These are phyloP conservation scores for Penicillium janthinellum DNA, from an alignment of 2,329 filamentous ascomycete species.

Conservation along the genomic window DNA sequence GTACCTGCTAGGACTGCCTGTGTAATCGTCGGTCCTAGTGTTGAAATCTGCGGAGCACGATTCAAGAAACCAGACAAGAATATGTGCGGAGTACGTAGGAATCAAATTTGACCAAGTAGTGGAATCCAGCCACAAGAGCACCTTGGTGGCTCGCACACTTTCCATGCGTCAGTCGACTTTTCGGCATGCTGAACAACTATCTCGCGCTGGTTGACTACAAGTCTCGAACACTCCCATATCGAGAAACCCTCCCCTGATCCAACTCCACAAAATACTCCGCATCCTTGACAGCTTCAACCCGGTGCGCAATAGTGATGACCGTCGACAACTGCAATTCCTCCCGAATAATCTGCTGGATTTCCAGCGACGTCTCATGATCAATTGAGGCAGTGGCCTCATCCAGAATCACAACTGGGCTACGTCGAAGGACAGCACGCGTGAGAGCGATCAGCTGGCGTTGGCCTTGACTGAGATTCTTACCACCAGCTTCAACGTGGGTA, in stretches of 20 bases:
- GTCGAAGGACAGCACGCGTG: slow-evolving; percentile 62
- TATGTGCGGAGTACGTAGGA: background rate
- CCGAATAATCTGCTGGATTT: slow-evolving; percentile 41
- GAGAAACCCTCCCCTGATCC: slow-evolving; percentile 51
- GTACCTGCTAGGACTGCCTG: background rate
- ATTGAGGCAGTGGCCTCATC: slow-evolving; percentile 69
- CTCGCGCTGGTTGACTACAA: slow-evolving; percentile 6
- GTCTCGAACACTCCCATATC: slow-evolving; percentile 34
- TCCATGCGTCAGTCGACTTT: background rate
- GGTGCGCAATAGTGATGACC: slow-evolving; percentile 67
- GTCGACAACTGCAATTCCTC: slow-evolving; percentile 49
- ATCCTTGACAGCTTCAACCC: slow-evolving; percentile 62
- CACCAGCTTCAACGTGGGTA: slow-evolving; percentile 61
- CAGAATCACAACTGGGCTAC: slow-evolving; percentile 64
- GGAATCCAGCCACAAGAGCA: no score
- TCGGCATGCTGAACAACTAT: background rate
- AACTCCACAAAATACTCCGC: slow-evolving; percentile 59
- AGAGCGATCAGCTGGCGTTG: slow-evolving; percentile 67
- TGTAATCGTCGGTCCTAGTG: no score
- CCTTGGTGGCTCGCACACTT: background rate
- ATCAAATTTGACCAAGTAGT: background rate
- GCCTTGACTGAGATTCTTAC: slow-evolving; percentile 64
- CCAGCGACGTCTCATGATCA: slow-evolving; percentile 62
- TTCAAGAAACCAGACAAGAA: background rate
- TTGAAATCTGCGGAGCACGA: background rate